A percentile compares a stretch with the other conserved stretches of the same genome.
phyloP scores from a whole-genome alignment of 2,329 filamentous ascomycete genomes.

The Cytospora paraplurivora region DNA sequence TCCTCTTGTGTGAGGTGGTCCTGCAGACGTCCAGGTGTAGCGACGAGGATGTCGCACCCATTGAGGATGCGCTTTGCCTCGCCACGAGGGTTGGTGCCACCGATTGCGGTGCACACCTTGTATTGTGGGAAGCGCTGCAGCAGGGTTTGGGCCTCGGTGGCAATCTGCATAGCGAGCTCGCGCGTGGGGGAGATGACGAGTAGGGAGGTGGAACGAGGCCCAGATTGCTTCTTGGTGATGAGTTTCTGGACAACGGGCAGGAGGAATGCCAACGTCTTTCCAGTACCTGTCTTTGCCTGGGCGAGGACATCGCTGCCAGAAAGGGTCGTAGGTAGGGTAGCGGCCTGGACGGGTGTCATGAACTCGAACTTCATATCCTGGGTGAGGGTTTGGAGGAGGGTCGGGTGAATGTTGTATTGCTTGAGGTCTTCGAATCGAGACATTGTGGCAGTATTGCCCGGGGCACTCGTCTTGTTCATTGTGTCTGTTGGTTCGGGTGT shows the following conservation, averaged over 20 bases:
- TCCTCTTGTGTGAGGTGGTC: slow-evolving; percentile 78
- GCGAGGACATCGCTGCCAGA: slow-evolving; percentile 62
- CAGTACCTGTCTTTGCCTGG: slow-evolving; percentile 85
- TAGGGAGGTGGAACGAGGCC: slow-evolving; percentile 51
- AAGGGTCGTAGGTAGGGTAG: slow-evolving; percentile 51
- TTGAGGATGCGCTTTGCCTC: slow-evolving; percentile 71
- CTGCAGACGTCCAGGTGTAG: slow-evolving; percentile 75
- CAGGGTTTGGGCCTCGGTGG: slow-evolving; percentile 69
- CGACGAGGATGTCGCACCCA: slow-evolving; percentile 79
- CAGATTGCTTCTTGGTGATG: slow-evolving; percentile 44
- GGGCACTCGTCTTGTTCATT: neutral
- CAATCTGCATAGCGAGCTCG: slow-evolving; percentile 71
- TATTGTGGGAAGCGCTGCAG: slow-evolving; percentile 73
- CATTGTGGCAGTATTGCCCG: slow-evolving; percentile 12
- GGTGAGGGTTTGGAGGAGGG: slow-evolving; percentile 51
- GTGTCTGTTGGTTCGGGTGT: neutral
- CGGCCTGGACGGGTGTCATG: slow-evolving; percentile 59
- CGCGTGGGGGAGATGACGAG: slow-evolving; percentile 72
- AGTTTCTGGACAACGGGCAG: slow-evolving; percentile 82
- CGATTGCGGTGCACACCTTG: slow-evolving; percentile 77
- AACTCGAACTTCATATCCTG: slow-evolving; percentile 52
- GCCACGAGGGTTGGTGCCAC: slow-evolving; percentile 72
- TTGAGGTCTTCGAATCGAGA: slow-evolving; percentile 48
- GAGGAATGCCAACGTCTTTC: slow-evolving; percentile 83
- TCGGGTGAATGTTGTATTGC: slow-evolving; percentile 46